phyloP scores from a whole-genome alignment of 2,329 filamentous ascomycete species.

The Fusarium anthophilum region DNA sequence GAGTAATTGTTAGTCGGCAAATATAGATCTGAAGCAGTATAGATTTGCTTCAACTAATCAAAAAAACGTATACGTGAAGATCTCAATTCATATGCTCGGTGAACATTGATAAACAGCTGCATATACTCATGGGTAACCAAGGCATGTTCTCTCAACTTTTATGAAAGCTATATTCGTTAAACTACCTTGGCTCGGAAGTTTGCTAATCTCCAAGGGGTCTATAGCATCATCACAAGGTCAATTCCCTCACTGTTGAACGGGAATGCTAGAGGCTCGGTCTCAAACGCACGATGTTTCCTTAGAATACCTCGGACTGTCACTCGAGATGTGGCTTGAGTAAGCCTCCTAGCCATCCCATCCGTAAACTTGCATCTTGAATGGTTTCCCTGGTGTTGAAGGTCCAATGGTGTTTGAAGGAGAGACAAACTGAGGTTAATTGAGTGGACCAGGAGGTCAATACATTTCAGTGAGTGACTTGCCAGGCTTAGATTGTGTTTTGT shows the following conservation, averaged over 20 bases:
- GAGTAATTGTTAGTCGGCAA: conserved; percentile 28
- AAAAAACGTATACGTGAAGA: conserved; percentile 19
- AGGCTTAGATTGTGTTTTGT: conserved; percentile 6
- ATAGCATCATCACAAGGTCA: neutral
- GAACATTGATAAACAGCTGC: neutral
- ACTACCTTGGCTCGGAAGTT: neutral
- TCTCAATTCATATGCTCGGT: neutral
- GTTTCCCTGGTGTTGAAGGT: neutral
- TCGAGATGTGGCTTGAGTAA: neutral
- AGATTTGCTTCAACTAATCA: conserved; percentile 31
- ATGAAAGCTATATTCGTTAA: neutral
- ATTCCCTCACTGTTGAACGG: neutral
- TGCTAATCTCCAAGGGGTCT: neutral
- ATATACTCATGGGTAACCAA: neutral
- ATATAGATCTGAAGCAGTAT: conserved; percentile 34
- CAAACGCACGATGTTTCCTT: conserved; percentile 20
- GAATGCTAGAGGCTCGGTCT: conserved; percentile 11
- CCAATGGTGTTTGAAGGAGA: conserved; percentile 27
- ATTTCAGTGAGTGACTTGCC: conserved; percentile 9
- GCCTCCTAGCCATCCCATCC: neutral
- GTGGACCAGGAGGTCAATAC: conserved; percentile 20
- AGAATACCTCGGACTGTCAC: conserved; percentile 6
- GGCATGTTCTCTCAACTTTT: neutral
- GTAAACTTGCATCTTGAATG: neutral
- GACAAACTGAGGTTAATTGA: conserved; percentile 22